phyloP scores from a whole-genome alignment of 306 rosid species.

The Sicyos edulis region DNA sequence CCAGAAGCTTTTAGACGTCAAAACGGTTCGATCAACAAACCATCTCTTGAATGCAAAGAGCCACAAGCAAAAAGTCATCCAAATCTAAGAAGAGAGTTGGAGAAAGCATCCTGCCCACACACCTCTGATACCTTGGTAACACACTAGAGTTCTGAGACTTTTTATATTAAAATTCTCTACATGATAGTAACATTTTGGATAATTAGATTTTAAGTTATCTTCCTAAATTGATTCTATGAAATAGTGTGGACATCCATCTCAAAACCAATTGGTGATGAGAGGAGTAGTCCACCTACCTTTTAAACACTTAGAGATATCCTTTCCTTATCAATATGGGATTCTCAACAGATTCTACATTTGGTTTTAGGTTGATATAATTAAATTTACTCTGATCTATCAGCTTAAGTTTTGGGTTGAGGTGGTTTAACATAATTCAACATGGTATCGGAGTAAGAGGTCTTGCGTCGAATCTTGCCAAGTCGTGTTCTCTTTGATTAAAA shows the following conservation, averaged over 20 bases:
- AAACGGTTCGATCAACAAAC: slow-evolving; percentile 29
- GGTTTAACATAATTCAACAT: too few relatives aligned
- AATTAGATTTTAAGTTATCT: neutral
- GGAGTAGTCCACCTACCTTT: too few relatives aligned
- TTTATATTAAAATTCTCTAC: neutral
- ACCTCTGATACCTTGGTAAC: slow-evolving; percentile 35
- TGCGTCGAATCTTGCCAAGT: too few relatives aligned
- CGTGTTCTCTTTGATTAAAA: too few relatives aligned
- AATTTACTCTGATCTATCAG: too few relatives aligned
- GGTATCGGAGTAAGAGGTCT: too few relatives aligned
- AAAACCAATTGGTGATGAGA: too few relatives aligned
- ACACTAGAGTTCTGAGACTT: slow-evolving; percentile 30
- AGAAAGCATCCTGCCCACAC: slow-evolving; percentile 35
- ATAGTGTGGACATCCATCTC: too few relatives aligned
- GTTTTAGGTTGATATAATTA: neutral
- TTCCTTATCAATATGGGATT: too few relatives aligned
- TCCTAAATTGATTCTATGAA: neutral
- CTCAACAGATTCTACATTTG: slow-evolving; percentile 6
- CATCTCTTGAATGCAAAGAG: slow-evolving; percentile 37
- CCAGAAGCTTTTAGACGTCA: slow-evolving; percentile 66
- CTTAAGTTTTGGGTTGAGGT: too few relatives aligned
- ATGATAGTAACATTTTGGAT: neutral
- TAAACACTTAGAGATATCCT: too few relatives aligned
- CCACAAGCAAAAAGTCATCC: slow-evolving; percentile 32
- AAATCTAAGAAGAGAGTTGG: slow-evolving; percentile 41